phyloP scores from a whole-genome alignment of 345 rosid species.

The Citrus cavaleriei region DNA sequence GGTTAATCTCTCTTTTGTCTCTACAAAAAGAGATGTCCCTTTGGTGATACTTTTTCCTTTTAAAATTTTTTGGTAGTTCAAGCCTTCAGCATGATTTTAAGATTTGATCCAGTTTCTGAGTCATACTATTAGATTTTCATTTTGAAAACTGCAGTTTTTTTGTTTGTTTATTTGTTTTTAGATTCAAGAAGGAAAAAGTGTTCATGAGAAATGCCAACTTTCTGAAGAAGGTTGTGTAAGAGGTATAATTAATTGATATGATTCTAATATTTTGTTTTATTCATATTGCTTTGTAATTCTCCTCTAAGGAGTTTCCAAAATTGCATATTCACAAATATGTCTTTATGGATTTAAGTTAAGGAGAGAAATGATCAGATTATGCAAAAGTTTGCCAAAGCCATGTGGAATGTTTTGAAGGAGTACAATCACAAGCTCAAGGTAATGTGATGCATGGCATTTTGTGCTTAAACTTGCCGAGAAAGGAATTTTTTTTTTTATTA shows the following conservation, averaged over 20 bases:
- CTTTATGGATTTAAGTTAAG: constrained; percentile 19
- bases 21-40: not conserved
- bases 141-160: not conserved
- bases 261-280: not conserved
- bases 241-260: constrained; percentile 3
- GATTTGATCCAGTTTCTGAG: not conserved
- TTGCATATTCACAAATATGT: constrained; percentile 9
- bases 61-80: not conserved
- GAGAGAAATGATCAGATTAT: constrained; percentile 50
- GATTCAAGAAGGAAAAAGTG: constrained; percentile 37
- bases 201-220: constrained; percentile 16
- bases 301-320: not conserved
- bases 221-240: constrained; percentile 33
- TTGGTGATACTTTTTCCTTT: not conserved
- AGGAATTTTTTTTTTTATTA: not conserved
- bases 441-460: constrained; percentile 1
- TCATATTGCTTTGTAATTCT: not conserved
- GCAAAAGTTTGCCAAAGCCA: constrained; percentile 66
- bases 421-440: constrained; percentile 71
- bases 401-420: constrained; percentile 81
- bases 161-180: constrained; percentile 19
- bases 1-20: not conserved
- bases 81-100: not conserved
- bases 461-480: constrained; percentile 6
- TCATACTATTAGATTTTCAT: not conserved